phyloP scores from a whole-genome alignment of 2,329 filamentous ascomycete genomes.

The Cadophora luteo-olivacea region DNA sequence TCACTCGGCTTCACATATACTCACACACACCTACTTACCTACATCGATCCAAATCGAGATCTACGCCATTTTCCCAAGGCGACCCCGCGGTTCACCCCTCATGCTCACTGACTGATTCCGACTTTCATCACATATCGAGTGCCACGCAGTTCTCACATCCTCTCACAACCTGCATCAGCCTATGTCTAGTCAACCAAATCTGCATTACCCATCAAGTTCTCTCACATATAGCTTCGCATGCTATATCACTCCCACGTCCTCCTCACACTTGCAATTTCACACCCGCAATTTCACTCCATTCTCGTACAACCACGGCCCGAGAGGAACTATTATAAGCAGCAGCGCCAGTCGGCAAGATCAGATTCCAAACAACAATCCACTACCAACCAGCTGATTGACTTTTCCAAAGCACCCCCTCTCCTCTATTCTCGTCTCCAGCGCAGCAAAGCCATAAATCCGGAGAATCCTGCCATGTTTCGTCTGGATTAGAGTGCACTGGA shows the following conservation, averaged over 20 bases:
- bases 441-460: not conserved
- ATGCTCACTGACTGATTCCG: not conserved
- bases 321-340: conserved; percentile 9
- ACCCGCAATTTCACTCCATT: not conserved
- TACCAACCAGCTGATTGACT: not conserved
- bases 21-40: not conserved
- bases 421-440: not conserved
- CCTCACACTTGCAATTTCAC: not conserved
- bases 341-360: not conserved
- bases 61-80: not conserved
- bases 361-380: not conserved
- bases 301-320: not conserved
- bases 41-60: not conserved
- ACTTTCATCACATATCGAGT: conserved; percentile 4
- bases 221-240: conserved; percentile 9
- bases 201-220: not conserved
- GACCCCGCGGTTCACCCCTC: not conserved
- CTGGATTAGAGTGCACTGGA: not conserved
- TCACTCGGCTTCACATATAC: not conserved
- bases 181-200: not conserved
- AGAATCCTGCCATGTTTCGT: conserved; percentile 13
- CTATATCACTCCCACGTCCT: conserved; percentile 10
- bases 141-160: not conserved
- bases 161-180: conserved; percentile 9
- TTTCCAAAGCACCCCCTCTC: not conserved